Base-by-base conservation (phyloP, 768 basidiomycete species). In the Kwoniella sp. region DNA sequence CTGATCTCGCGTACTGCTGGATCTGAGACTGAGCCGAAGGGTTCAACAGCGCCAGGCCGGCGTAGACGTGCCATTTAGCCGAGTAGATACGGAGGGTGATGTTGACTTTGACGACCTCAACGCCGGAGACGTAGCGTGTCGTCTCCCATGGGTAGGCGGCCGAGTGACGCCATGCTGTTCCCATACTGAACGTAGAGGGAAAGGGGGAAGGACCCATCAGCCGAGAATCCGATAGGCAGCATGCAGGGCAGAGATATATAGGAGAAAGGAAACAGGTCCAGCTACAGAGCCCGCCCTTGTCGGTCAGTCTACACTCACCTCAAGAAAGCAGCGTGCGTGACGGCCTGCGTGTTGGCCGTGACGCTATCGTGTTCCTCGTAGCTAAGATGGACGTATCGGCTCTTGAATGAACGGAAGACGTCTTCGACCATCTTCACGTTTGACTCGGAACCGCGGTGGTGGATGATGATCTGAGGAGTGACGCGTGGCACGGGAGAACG, bases 11-110 rank as follows among this genome's bases (percentile, higher is more conserved):
- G 77, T 89, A 99, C 70, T 95, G 92, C 72, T 96, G 86, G 69
- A 99, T 97, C 78, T 97, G 95, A 1, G 85, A 80, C 47, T 86
- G 86, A 0, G 96, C 96, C 12, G 86, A 88, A 4, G 96, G 95
- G 81, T 99, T 98, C 67, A 99, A 86, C 78, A 98, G 92, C 0
- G 95, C 95, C n/a, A 99, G 86, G 1, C 96, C 95, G 15, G 95
- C 95, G 79, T 99, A 99, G 76, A 99, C 95, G 82, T 99, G 95
- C 93, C 93, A 99, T 66, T 93, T 90, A 81, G 93, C 96, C 50
- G 92, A 86, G 81, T 97, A 99, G 74, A 99, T 98, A 0, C 96
- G 91, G 22, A 96, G 86, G 68, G 90, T 88, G 81, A 97, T 89
- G 84, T 99, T 99, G 73, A 93, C 93, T 82, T 99, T 99, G 72